Evolutionary conservation across 2,329 filamentous ascomycete species (phyloP), one percentile per base, ranked within the genome.

Genomic region (Trichoderma koningiopsis): DNA sequence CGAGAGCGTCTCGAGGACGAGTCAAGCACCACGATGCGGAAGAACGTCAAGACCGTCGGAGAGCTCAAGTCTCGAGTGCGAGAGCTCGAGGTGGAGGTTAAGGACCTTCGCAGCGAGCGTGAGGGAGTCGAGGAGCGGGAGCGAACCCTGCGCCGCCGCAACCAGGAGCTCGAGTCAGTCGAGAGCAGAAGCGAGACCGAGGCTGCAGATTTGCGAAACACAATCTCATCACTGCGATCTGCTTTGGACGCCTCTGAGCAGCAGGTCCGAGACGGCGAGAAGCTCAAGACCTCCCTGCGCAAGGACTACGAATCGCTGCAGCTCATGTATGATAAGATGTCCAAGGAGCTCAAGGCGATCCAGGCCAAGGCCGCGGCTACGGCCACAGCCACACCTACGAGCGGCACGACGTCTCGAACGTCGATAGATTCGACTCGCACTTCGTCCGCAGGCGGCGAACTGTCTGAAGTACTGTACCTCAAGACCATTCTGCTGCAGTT

Each of bases 1-100:
- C 89, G 96, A 22, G 96, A 99, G 77, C 89, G 93, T 2, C 90
- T 94, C 2, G 95, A 99, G 79, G 94, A 98, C 72, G 94, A 98
- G 80, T 90, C 93, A 3, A 93, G 89, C 75, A 91, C 89, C 0
- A 86, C 92, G 60, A 92, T 91, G 14, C 87, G 95, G 64, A 88
- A 92, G 55, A 90, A 91, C 71, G 88, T 92, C 7, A 86, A 94
- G 59, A 96, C 98, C 82, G 85, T 93, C 3, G 96, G 98, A 77
- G 95, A 98, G 73, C 83, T 97, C 49, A 93, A 91, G 78, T 85
- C 85, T 62, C 92, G 90, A 79, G 85, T 94, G 13, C 89, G 93
- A 7, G 94, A 97, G 72, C 88, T 93, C 0, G 95, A 98, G 80
- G 88, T 90, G 13, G 89, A 92, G 62, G 82, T 93, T 66, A 91